These are phyloP conservation scores for Craspedostauros australis DNA, from an alignment of 108 stramenopile genomes.

Conservation along the genomic window DNA sequence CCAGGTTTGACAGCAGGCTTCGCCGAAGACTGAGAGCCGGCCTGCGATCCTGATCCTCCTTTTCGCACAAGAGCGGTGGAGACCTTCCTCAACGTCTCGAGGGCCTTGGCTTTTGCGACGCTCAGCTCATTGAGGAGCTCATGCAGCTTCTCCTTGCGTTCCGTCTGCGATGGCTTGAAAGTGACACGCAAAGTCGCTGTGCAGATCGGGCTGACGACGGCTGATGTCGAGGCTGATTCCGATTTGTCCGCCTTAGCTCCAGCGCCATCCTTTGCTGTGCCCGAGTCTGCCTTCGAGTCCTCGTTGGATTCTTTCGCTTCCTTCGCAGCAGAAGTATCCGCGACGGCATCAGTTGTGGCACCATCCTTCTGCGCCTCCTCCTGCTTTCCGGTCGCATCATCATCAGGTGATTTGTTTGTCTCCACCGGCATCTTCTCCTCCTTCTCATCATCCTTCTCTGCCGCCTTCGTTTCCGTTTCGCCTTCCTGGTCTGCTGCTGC, in stretches of 20 bases:
- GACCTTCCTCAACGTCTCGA: conserved; percentile 55
- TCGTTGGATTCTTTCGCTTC: conserved; percentile 8
- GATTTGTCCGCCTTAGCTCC: conserved; percentile 3
- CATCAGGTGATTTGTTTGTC: too few relatives aligned
- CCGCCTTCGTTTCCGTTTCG: neutral
- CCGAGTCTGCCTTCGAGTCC: conserved; percentile 7
- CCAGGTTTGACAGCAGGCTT: conserved; percentile 66
- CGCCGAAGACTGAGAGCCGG: neutral
- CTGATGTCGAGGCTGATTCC: conserved; percentile 13
- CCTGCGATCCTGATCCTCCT: conserved; percentile 14
- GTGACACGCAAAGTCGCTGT: conserved; percentile 50
- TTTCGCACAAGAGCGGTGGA: conserved; percentile 41
- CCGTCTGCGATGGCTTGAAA: conserved; percentile 67
- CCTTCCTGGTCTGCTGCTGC: neutral
- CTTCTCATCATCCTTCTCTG: neutral
- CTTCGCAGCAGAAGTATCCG: neutral
- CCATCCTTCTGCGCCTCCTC: neutral
- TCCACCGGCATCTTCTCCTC: conserved; percentile 6
- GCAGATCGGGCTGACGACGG: conserved; percentile 32
- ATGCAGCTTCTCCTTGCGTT: conserved; percentile 65
- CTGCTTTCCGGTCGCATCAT: too few relatives aligned
- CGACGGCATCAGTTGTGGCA: conserved; percentile 3
- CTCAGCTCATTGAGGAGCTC: conserved; percentile 67
- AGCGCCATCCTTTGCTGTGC: conserved; percentile 1
- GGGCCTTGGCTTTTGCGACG: conserved; percentile 58